Base-by-base conservation (phyloP, 805 yeast species). In the Teunomyces lycoperdinae region DNA sequence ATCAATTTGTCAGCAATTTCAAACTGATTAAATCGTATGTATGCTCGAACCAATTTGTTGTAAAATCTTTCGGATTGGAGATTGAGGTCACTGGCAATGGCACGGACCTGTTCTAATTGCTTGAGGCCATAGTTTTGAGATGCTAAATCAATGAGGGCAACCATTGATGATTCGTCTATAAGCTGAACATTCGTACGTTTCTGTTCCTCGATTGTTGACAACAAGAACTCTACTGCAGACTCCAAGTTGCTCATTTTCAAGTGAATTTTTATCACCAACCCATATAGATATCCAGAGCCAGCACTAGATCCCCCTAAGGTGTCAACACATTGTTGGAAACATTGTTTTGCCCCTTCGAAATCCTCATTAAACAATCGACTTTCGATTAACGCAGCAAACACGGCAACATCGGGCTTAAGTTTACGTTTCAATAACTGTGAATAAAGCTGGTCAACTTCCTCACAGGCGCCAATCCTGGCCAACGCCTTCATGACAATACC, bases 401-500 rank as follows among this genome's bases (percentile, higher is more conserved):
- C 68, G 7, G 61, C 56, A 1, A 70, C 63, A 3, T 71, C 67
- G 1, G 89, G 88, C 3, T 50, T 56, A 57, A 81, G 70, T 1
- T 74, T 72, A 46, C 83, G 67, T 44, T 68, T 62, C 4, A 66
- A 41, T 28, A 82, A 56, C 56, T 79, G 77, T n/a, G 66, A 50
- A 63, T 73, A 84, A 48, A 87, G 66, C 48, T 59, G 63, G 26
- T 76, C 78, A 9, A 78, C 81, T 58, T 73, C 77, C 34, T 62
- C 73, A 35, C 57, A 63, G 53, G 78, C 81, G 8, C 80, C 84
- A 30, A 68, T 60, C 4, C 58, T 52, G 0, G 87, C 83, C 50
- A 87, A 65, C 0, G 86, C 81, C 45, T 70, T 64, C 78, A 87
- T 82, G 9, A 84, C 81, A 13, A 81, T 75, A 3, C 78, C 71